These are phyloP conservation scores for Aureobasidium sp. DNA, from an alignment of 2,329 filamentous ascomycete genomes.

Conservation along the genomic window DNA sequence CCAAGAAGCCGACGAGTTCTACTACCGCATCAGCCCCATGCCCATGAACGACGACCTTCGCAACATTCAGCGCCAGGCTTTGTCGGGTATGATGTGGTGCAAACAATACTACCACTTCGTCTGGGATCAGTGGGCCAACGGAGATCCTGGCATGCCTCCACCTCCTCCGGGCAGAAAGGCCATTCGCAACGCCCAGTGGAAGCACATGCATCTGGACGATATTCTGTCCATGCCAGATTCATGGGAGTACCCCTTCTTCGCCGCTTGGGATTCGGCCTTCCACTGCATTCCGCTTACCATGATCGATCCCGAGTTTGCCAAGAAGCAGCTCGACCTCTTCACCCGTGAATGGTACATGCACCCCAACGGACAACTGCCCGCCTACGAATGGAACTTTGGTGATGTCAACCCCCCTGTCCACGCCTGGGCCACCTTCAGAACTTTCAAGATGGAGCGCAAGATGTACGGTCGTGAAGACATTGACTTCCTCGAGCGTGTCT, in stretches of 20 bases:
- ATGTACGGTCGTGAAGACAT: slow-evolving; percentile 91
- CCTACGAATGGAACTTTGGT: slow-evolving; percentile 95
- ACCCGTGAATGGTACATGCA: slow-evolving; percentile 99
- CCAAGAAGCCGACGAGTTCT: slow-evolving; percentile 94
- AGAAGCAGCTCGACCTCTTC: slow-evolving; percentile 94
- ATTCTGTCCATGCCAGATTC: slow-evolving; percentile 97
- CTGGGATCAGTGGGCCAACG: slow-evolving; percentile 97
- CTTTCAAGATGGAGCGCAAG: slow-evolving; percentile 97
- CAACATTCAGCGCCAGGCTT: slow-evolving; percentile 90
- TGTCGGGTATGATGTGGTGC: slow-evolving; percentile 97
- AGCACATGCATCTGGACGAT: slow-evolving; percentile 89
- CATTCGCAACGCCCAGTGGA: slow-evolving; percentile 85
- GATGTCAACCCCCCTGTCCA: slow-evolving; percentile 96
- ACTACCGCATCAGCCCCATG: slow-evolving; percentile 83
- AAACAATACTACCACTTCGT: slow-evolving; percentile 97
- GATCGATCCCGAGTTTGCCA: slow-evolving; percentile 96
- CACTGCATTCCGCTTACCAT: slow-evolving; percentile 94
- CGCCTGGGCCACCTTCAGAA: slow-evolving; percentile 90
- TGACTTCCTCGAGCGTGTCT: slow-evolving; percentile 91
- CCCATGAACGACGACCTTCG: slow-evolving; percentile 90
- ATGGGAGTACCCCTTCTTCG: slow-evolving; percentile 98
- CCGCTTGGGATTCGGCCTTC: slow-evolving; percentile 94
- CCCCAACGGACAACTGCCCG: slow-evolving; percentile 88
- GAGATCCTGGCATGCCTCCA: slow-evolving; percentile 80
- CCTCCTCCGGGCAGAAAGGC: slow-evolving; percentile 73